phyloP scores from a whole-genome alignment of 1,284 basidiomycete species.

The Ustilago bromivora region DNA sequence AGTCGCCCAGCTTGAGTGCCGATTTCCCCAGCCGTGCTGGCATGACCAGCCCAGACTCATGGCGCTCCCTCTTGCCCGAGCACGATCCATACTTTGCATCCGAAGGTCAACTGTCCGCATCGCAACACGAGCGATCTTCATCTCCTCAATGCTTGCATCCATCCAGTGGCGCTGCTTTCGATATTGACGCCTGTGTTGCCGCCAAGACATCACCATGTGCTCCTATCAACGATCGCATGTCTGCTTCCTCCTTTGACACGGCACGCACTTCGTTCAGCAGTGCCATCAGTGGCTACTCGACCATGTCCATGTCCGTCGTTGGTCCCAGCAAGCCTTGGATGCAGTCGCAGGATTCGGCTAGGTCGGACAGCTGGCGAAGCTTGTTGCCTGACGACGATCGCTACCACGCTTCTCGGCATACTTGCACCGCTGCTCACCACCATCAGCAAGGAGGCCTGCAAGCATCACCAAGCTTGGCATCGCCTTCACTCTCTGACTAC shows the following conservation, averaged over 20 bases:
- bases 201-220: constrained; percentile 33
- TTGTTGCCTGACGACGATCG: constrained; percentile 47
- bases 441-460: neutral
- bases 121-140: constrained; percentile 14
- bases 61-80: constrained; percentile 55
- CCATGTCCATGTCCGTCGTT: constrained; percentile 35
- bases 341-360: constrained; percentile 16
- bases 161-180: constrained; percentile 13
- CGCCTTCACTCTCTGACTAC: constrained; percentile 38
- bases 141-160: constrained; percentile 31
- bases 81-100: constrained; percentile 59
- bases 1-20: constrained; percentile 17
- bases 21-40: constrained; percentile 14
- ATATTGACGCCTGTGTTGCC: constrained; percentile 27
- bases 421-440: neutral
- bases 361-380: constrained; percentile 50
- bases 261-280: constrained; percentile 50
- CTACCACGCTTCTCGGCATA: constrained; percentile 29
- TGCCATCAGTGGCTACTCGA: constrained; percentile 39
- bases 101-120: constrained; percentile 26
- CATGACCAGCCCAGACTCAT: constrained; percentile 57
- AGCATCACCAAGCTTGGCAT: constrained; percentile 25
- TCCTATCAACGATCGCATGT: constrained; percentile 22
- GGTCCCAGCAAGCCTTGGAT: constrained; percentile 16
- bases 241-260: constrained; percentile 29